Evolutionary conservation across 2,329 filamentous ascomycete species (phyloP), one percentile per base, ranked within the genome.

Genomic region (Colletotrichum falcatum): DNA sequence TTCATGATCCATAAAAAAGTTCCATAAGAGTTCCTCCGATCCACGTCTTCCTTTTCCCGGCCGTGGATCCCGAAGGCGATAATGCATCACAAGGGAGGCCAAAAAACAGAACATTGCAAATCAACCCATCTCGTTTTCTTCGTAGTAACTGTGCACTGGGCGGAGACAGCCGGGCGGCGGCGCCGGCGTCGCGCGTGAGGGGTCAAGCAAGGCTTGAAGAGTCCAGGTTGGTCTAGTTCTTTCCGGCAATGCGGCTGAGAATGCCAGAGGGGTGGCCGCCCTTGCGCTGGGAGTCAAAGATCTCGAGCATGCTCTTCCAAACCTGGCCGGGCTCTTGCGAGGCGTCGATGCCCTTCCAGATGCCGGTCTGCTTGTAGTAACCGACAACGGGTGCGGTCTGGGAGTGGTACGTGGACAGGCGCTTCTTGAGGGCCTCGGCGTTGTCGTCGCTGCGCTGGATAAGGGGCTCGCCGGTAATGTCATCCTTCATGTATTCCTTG

Each of bases 371-470:
- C 85, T 97, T 93, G 90, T 99, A 99, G 88, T 99, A 99, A 70
- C 90, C 88, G 73, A 97, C 95, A 60, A 99, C 96, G 26, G 96
- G 96, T 54, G 90, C 84, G 42, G 96, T 99, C 89, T 99, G 96
- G 75, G 90, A 86, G 86, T 99, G 96, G 85, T 99, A 99, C 71
- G 95, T 98, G 49, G 86, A 87, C 71, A 99, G 88, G 73, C 96
- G 92, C 91, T 98, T 99, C 89, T 94, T 95, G 74, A 99, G 89
- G 54, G 96, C 94, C 11, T 95, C 95, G 76, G 93, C 95, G 82
- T 98, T 99, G 87, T 99, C 96, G 81, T 99, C 96, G 75, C 93
- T 95, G 78, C 96, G 92, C 87, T 98, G 96, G 78, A 98, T 92
- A 76, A 99, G 88, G 59, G 95, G 95, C 88, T 99, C 96, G 82